phyloP scores from a whole-genome alignment of 2,329 filamentous ascomycete species.

The Kalmusia sp. region DNA sequence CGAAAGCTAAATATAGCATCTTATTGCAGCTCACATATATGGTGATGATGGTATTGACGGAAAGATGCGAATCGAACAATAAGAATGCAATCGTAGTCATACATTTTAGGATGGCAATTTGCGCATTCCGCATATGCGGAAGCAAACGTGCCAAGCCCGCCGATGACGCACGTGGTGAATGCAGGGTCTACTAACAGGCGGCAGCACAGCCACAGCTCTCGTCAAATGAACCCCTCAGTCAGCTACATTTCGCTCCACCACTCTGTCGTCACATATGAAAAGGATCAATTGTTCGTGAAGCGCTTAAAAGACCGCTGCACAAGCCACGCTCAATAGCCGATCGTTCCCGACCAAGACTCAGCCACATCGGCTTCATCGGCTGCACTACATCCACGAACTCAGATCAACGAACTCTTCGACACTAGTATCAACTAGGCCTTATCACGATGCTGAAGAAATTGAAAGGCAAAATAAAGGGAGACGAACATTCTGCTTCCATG shows the following conservation, averaged over 20 bases:
- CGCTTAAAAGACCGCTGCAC: not conserved
- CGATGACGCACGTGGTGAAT: conserved; percentile 4
- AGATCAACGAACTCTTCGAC: not conserved
- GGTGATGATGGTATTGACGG: not conserved
- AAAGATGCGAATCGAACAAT: not conserved
- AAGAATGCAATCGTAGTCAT: not conserved
- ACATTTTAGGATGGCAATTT: not conserved
- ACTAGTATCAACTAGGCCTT: not conserved
- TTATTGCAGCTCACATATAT: not conserved
- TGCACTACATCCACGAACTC: not conserved
- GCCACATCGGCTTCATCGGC: not conserved
- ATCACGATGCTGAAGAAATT: conserved; percentile 44
- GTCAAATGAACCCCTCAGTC: not conserved
- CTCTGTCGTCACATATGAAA: not conserved
- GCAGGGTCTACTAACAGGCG: not conserved
- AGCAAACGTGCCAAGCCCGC: not conserved
- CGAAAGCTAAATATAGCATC: not conserved
- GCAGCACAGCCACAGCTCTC: conserved; percentile 1
- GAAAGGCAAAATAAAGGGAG: conserved; percentile 42
- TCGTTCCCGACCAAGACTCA: not conserved
- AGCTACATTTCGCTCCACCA: not conserved
- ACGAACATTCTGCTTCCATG: conserved; percentile 24
- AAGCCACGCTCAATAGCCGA: not conserved
- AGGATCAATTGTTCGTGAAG: not conserved
- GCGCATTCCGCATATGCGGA: not conserved